Base-by-base conservation (phyloP, 192 early-diverging fungal genomes). In the Coemansia sp. region DNA sequence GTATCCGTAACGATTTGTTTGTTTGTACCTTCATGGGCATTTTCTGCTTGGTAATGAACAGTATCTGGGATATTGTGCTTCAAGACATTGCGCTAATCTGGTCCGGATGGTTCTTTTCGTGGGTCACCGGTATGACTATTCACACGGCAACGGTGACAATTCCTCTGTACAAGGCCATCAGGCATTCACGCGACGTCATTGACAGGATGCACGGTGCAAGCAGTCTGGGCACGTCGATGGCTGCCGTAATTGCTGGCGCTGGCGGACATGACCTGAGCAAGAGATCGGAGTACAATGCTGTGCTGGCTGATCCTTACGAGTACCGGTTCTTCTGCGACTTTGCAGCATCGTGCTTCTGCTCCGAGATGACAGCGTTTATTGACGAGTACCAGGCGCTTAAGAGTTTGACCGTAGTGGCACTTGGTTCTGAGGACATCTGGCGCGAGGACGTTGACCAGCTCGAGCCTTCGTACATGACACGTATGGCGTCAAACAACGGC, bases 321-420 rank as follows among this genome's bases (percentile, higher is more conserved):
- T 77, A 77, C 57, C 67, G 68, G 34, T 62, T 48, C 39, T 77
- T 77, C 57, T 69, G 73, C 38, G 73, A 70, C 44, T 77, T 77
- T 71, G 67, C 73, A 1, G 73, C 73, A 3, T 66, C 73, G 23
- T 77, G 73, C 57, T 77, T 77, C 64, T 71, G 73, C 67, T 77
- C 73, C 3, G 73, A 77, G 18, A 61, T 77, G 67, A 71, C 67
- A 0, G 73, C 68, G 0, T 77, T 77, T 45, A 63, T 77, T 5
- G 73, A 77, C 53, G 73, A 77, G 53, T 77, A 77, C 33, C 73
- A 71, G 53, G 53, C 56, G 23, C 73, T 77, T 48, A 77, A 77
- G 57, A 48, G 53, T 3, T 41, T 66, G 23, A 71, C 73, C 3
- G 49, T 77, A 15, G 30, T 53, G 38, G 55, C 73, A 18, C 57